A percentile compares a stretch with the other conserved stretches of the same genome.
These are phyloP conservation scores for Annulohypoxylon moriforme DNA, from an alignment of 495 filamentous ascomycete genomes.

Conservation along the genomic window DNA sequence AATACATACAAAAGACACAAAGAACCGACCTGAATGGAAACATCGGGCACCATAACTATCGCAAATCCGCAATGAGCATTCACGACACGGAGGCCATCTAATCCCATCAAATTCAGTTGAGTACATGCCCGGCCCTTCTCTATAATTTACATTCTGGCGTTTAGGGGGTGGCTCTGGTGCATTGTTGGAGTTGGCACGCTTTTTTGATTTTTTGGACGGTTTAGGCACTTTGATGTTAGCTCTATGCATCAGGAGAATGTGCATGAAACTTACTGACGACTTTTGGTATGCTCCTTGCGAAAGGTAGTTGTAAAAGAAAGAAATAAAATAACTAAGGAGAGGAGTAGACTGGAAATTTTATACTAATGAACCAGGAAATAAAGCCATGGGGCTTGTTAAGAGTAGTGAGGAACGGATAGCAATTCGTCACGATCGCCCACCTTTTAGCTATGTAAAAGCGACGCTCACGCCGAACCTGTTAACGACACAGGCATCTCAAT, in stretches of 20 bases:
- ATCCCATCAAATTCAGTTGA: neutral
- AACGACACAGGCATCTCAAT: too few species aligned
- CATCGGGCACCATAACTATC: neutral
- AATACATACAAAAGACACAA: neutral
- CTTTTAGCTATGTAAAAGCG: too few species aligned
- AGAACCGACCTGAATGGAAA: neutral
- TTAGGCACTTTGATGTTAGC: neutral
- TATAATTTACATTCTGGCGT: too few species aligned
- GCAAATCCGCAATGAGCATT: neutral
- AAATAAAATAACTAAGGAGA: neutral
- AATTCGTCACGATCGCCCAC: too few species aligned
- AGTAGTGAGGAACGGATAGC: too few species aligned
- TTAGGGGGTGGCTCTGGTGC: neutral
- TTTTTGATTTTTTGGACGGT: neutral
- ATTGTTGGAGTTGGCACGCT: neutral
- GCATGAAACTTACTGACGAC: neutral
- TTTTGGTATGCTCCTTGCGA: neutral
- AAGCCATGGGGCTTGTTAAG: too few species aligned
- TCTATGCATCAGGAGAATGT: neutral
- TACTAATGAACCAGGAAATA: too few species aligned
- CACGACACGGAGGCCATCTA: neutral
- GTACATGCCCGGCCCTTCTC: neutral
- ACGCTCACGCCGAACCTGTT: too few species aligned
- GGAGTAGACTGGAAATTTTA: neutral
- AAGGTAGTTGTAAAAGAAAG: neutral